These are phyloP conservation scores for Diphasiastrum complanatum DNA, from an alignment of 83 land plant species.

Conservation along the genomic window DNA sequence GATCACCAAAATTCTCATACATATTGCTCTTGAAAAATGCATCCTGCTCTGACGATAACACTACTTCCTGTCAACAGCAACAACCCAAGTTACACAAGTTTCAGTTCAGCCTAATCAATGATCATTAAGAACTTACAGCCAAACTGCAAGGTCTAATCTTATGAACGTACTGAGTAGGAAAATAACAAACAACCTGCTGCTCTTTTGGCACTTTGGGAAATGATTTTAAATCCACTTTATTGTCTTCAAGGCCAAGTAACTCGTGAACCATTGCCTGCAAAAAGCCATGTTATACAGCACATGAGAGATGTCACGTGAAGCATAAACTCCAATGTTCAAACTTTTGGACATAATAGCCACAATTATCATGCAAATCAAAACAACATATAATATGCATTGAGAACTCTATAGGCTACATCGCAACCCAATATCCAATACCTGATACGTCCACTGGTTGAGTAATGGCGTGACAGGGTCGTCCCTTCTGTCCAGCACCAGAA, in stretches of 20 bases:
- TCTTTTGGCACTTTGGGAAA: slow-evolving; percentile 66
- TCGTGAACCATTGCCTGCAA: slow-evolving; percentile 99
- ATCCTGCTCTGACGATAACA: slow-evolving; percentile 94
- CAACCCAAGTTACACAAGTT: background rate
- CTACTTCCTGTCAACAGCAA: slow-evolving; percentile 63
- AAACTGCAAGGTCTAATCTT: background rate
- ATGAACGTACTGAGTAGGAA: background rate
- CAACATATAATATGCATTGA: too few relatives aligned
- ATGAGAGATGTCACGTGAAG: background rate
- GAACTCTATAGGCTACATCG: too few relatives aligned
- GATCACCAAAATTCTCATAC: slow-evolving; percentile 98
- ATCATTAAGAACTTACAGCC: background rate
- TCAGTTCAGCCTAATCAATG: background rate
- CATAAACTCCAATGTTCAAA: background rate
- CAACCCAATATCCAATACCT: slow-evolving; percentile 36
- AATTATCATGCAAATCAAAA: too few relatives aligned
- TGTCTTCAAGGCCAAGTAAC: slow-evolving; percentile 85
- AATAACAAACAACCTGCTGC: slow-evolving; percentile 59
- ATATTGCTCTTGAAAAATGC: slow-evolving; percentile 79
- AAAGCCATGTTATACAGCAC: background rate
- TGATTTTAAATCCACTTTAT: slow-evolving; percentile 66
- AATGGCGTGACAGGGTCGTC: slow-evolving; percentile 98
- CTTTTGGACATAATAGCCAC: too few relatives aligned
- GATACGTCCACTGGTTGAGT: slow-evolving; percentile 98
- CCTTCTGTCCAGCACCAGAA: slow-evolving; percentile 84